Evolutionary conservation across 805 yeast genomes (phyloP), one percentile per base, ranked within the genome.

Genomic region (Yueomyces sp.): DNA sequence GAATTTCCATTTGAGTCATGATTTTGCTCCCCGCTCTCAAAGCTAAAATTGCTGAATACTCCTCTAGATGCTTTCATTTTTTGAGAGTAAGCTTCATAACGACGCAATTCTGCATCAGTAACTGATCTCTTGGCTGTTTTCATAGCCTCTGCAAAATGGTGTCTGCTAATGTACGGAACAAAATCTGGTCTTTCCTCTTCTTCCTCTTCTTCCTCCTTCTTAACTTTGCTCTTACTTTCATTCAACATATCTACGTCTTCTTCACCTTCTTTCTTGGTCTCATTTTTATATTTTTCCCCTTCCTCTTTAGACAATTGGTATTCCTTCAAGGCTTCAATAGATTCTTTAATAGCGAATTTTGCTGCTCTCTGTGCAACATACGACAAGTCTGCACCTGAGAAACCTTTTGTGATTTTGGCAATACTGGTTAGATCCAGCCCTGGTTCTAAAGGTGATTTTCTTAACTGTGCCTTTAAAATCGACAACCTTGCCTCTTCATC

Each of bases 341-440:
- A 81, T 59, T 90, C 98, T 69, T 92, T 90, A 62, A 90, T 90
- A 50, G 98, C 98, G 65, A 84, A 90, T 70, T 90, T 90, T 53
- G 97, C 98, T 43, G 98, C 80, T 70, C 98, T 85, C 73, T 92
- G 98, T 44, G 84, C 98, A 67, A 90, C 87, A 70, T 88, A 90
- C 36, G 85, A 79, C 68, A 90, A 77, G 73, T 90, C 98, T 44
- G 98, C 98, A 81, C 98, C 98, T 40, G 96, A 84, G 76, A 90
- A 90, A 27, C 98, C 98, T 55, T 82, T 77, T 11, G 98, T 87
- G 50, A 84, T 79, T 68, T 81, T 83, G 47, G 98, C 94, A 63
- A 90, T 86, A 62, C 86, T 87, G 42, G 69, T 65, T 60, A 90
- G 74, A 55, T 86, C 90, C 58, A 90, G 73, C 46, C 95, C 96